Conservation (phyloP, 139 green algal species). For the Coccomyxa sp. region DNA sequence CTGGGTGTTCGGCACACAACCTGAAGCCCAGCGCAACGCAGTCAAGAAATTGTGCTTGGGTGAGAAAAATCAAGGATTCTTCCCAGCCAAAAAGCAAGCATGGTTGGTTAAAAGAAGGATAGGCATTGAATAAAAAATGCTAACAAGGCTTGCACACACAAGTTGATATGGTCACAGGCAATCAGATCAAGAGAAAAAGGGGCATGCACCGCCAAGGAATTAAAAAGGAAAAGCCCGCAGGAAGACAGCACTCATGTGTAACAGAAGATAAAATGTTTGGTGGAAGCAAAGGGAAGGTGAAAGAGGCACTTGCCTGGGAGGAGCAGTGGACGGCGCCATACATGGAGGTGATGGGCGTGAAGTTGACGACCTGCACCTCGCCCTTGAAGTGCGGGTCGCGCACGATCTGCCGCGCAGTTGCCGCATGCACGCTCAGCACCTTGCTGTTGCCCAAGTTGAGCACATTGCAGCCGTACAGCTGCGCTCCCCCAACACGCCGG, state of each 20-base stretch:
- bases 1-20: too few species aligned
- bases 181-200: too few species aligned
- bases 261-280: not conserved
- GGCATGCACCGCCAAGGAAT: too few species aligned
- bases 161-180: too few species aligned
- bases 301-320: not conserved
- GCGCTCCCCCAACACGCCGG: not conserved
- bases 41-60: too few species aligned
- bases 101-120: too few species aligned
- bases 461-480: slow-evolving; percentile 85
- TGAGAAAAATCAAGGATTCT: too few species aligned
- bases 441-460: slow-evolving; percentile 82
- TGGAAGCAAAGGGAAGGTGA: not conserved
- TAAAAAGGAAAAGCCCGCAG: not conserved
- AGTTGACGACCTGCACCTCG: slow-evolving; percentile 76
- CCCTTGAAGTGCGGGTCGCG: slow-evolving; percentile 69
- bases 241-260: not conserved
- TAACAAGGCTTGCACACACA: too few species aligned
- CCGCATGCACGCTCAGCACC: slow-evolving; percentile 80
- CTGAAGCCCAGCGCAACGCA: too few species aligned
- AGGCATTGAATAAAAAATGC: too few species aligned
- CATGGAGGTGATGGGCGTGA: slow-evolving; percentile 86
- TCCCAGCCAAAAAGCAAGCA: not conserved
- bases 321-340: slow-evolving; percentile 92
- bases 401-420: slow-evolving; percentile 80